Evolutionary conservation across 2,329 filamentous ascomycete genomes (phyloP), one percentile per base, ranked within the genome.

Genomic region (Metarhizium humberi): DNA sequence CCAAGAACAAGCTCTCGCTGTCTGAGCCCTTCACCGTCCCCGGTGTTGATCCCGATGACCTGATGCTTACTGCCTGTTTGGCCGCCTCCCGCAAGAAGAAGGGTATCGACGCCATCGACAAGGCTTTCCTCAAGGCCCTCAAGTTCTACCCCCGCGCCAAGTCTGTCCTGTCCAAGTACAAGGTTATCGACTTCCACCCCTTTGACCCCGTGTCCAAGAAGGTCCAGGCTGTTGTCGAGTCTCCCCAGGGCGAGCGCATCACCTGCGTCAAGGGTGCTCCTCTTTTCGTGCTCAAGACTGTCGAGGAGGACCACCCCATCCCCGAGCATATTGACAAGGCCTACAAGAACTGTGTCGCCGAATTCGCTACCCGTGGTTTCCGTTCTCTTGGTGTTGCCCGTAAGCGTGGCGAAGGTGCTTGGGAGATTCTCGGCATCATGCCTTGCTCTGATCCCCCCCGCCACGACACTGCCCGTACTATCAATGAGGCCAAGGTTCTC

Each of bases 201-300:
- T 95, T 95, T 73, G 90, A 95, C 70, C 90, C 90, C 58, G 90
- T 95, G 67, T 94, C 89, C 69, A 95, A 95, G 79, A 95, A 95
- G 78, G 90, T 95, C 56, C 85, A 84, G 64, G 90, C 90, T 53
- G 72, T 94, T 56, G 90, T 95, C 57, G 81, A 92, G 74, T 91
- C 88, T 62, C 87, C 88, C 59, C 80, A 89, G 69, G 91, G 90
- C 59, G 88, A 94, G 77, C 82, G 81, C 68, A 92, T 95, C 66
- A 85, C 84, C 70, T 95, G 90, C 73, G 88, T 95, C 72, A 95
- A 96, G 79, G 91, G 90, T 71, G 89, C 91, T 60, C 90, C 91
- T 67, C 82, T 94, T 48, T 89, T 91, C 74, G 89, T 95, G 58
- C 78, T 95, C 66, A 89, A 87, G 74, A 92, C 88, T 49, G 90